Evolutionary conservation across 2,329 filamentous ascomycete species (phyloP).

Genomic region (Neodidymelliopsis sp.): DNA sequence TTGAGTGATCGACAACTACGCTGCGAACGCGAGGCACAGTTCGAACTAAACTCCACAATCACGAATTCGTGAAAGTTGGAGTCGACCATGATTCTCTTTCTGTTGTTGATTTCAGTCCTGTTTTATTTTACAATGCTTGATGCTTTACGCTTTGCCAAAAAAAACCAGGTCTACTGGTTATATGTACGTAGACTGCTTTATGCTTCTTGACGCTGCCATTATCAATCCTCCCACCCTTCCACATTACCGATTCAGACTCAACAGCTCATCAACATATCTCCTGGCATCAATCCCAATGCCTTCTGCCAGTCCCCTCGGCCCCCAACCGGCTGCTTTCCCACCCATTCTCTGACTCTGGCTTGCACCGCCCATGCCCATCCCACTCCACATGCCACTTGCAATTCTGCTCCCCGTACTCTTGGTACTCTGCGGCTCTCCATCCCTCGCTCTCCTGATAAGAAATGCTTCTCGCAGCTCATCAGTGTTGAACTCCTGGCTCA

Average conservation of each 20-base stretch:
- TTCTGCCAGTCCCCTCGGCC: slow-evolving; percentile 68
- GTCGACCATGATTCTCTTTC: no score
- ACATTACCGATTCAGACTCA: slow-evolving; percentile 65
- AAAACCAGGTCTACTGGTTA: no score
- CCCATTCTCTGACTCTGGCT: slow-evolving; percentile 42
- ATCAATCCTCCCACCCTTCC: no score
- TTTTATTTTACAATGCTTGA: no score
- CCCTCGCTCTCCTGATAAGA: slow-evolving; percentile 51
- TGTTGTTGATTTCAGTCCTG: no score
- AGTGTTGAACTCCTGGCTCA: slow-evolving; percentile 32
- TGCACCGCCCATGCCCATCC: slow-evolving; percentile 26
- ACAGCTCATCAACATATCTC: slow-evolving; percentile 75
- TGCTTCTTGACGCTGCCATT: no score
- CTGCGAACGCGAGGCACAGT: no score
- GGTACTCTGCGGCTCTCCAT: slow-evolving; percentile 30
- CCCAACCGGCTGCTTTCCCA: slow-evolving; percentile 58
- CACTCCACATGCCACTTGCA: slow-evolving; percentile 46
- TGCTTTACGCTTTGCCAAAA: no score
- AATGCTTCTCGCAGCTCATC: slow-evolving; percentile 52
- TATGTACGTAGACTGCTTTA: no score
- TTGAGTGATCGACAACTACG: no score
- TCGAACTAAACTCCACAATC: no score
- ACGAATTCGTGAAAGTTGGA: no score
- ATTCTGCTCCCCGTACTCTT: slow-evolving; percentile 35
- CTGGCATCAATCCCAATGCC: slow-evolving; percentile 80